Base-by-base conservation (phyloP, 306 rosid species). In the Styphnolobium japonicum region DNA sequence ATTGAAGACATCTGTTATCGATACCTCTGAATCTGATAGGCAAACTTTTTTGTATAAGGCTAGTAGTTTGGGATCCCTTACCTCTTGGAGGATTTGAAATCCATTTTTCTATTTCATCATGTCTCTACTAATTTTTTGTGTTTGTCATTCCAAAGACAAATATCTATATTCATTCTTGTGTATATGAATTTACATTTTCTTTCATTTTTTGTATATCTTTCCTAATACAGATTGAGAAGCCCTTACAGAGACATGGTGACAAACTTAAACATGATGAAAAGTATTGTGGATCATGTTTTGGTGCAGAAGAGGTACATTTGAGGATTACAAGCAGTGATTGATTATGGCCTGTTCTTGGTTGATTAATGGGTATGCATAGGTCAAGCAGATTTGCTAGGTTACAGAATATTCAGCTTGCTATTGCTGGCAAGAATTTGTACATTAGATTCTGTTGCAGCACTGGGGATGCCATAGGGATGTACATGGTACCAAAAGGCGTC, bases 231-330 rank as follows among this genome's bases (percentile, higher is more conserved):
- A 90, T 94, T 85, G 98, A 92, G 79, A 94, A 85, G 71, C 98
- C 98, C 56, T 90, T 94, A 72, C 98, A 94, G 81, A 92, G 10
- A 86, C 89, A 92, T 90, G 98, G 98, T 80, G 93, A 94, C 65
- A 92, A 97, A 78, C 98, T 94, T 71, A 93, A 84, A 80, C 98
- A 90, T 68, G 86, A 89, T 29, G 98, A 92, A 85, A 61, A 87
- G 57, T 94, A 94, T 61, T 94, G 98, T 83, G 98, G 98, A 80
- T 94, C 98, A 16, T 94, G 98, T 85, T 94, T 62, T 87, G 98
- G 98, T 43, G 96, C 97, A 16, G 97, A 94, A 90, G 71, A 67
- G 93, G 98, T 89, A 88, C 36, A 34, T 81, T 72, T 72, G 71
- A 68, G 15, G 37, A 5, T 14, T 29, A 11, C n/a, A n/a, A n/a